Conservation (phyloP, 139 green algal species). For the Gonium pectorale region DNA sequence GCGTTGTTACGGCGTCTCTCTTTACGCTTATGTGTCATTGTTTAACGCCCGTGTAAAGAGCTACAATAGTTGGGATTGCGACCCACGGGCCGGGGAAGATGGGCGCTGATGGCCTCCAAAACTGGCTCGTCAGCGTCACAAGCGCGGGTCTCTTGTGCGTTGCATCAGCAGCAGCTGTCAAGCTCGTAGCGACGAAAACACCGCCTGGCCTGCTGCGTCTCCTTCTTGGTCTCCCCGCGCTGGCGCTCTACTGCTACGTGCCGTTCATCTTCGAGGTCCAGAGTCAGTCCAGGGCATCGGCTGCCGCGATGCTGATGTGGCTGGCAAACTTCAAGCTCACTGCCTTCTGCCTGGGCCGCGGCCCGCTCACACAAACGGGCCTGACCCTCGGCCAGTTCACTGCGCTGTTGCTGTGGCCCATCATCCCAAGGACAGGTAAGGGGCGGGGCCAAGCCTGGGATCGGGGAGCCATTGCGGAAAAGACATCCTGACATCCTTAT, state of each 20-base stretch:
- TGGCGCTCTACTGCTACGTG: not conserved
- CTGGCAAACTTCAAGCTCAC: conserved; percentile 49
- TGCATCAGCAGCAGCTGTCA: not conserved
- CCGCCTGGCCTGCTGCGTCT: conserved; percentile 6
- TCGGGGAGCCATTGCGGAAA: too few species aligned
- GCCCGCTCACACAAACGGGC: conserved; percentile 25
- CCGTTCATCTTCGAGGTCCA: conserved; percentile 11
- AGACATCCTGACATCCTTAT: too few species aligned
- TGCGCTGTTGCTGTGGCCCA: conserved; percentile 46
- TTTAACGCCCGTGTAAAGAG: too few species aligned
- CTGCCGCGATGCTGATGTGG: conserved; percentile 46
- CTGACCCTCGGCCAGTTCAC: conserved; percentile 45
- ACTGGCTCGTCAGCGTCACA: not conserved
- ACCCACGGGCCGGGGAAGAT: too few species aligned
- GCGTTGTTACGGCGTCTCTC: too few species aligned
- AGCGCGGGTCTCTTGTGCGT: not conserved
- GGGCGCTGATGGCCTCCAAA: not conserved
- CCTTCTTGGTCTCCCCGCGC: not conserved
- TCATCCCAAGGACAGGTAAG: conserved; percentile 32
- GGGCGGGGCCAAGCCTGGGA: too few species aligned
- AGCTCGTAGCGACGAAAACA: not conserved
- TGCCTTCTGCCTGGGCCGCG: conserved; percentile 18
- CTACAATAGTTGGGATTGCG: too few species aligned
- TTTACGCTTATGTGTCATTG: too few species aligned
- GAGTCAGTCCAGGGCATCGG: conserved; percentile 21